Percentiles rank a stretch among this genome's conserved stretches.
These are phyloP conservation scores for Camellia sinensis DNA, from an alignment of 148 eudicot species.

Conservation along the genomic window DNA sequence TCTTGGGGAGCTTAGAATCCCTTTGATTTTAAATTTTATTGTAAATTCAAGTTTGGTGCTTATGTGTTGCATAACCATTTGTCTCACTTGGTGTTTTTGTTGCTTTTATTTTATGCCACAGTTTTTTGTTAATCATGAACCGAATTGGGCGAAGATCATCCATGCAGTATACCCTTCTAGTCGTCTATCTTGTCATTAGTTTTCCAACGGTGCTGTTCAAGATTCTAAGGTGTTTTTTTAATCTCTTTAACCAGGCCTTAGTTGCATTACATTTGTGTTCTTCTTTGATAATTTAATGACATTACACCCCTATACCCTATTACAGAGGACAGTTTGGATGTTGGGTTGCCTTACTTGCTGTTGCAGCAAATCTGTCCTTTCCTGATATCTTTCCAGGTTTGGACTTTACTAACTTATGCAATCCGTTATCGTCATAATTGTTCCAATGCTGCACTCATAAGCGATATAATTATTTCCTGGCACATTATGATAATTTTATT, in stretches of 20 bases:
- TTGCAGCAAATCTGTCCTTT: conserved; percentile 32
- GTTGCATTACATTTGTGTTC: neutral
- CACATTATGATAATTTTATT: neutral
- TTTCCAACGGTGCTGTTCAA: conserved; percentile 41
- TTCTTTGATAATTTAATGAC: neutral
- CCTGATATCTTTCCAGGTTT: conserved; percentile 40
- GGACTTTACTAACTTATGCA: neutral
- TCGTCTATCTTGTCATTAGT: conserved; percentile 30
- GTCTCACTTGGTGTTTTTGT: neutral
- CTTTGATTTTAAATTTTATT: no score
- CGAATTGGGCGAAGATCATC: conserved; percentile 38
- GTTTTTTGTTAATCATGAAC: conserved; percentile 38
- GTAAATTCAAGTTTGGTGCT: neutral
- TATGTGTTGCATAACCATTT: neutral
- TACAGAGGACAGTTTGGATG: conserved; percentile 54
- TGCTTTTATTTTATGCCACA: conserved; percentile 10
- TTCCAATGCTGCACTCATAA: neutral
- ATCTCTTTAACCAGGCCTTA: neutral
- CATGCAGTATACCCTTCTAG: conserved; percentile 38
- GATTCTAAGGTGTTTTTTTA: conserved; percentile 32
- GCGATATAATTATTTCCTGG: neutral
- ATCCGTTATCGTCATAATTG: neutral
- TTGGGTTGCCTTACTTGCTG: conserved; percentile 46
- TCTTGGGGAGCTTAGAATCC: neutral
- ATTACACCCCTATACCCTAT: conserved; percentile 5